A percentile compares a stretch with the other conserved stretches of the same genome.
phyloP scores from a whole-genome alignment of 805 yeast species.

The Pichia scutulata region DNA sequence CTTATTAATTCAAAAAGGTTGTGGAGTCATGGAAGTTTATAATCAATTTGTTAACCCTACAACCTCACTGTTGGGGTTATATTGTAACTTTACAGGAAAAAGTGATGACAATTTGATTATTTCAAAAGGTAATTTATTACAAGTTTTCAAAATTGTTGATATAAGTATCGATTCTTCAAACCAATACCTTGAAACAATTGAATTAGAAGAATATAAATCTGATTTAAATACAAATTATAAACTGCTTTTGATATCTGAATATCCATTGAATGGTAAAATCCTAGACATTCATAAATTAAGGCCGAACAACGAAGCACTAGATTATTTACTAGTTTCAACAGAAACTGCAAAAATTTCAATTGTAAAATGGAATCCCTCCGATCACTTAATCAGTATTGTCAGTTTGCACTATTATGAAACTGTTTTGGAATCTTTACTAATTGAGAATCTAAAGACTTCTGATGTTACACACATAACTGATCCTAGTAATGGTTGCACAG shows the following conservation, averaged over 20 bases:
- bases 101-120: slow-evolving; percentile 49
- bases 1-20: too few relatives aligned
- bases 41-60: slow-evolving; percentile 73
- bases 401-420: slow-evolving; percentile 85
- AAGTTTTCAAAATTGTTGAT: slow-evolving; percentile 42
- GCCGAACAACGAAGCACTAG: slow-evolving; percentile 41
- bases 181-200: slow-evolving; percentile 12
- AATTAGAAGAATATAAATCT: slow-evolving; percentile 10
- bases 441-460: slow-evolving; percentile 31
- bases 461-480: slow-evolving; percentile 49
- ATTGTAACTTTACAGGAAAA: slow-evolving; percentile 36
- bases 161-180: neutral
- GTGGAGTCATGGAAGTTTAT: slow-evolving; percentile 60
- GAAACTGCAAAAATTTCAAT: slow-evolving; percentile 72
- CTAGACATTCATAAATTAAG: slow-evolving; percentile 47
- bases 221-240: slow-evolving; percentile 20
- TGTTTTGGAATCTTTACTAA: slow-evolving; percentile 43
- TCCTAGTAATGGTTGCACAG: slow-evolving; percentile 49
- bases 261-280: slow-evolving; percentile 62
- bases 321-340: slow-evolving; percentile 59
- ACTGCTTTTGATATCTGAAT: slow-evolving; percentile 50
- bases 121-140: slow-evolving; percentile 64
- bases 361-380: slow-evolving; percentile 55
- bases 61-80: slow-evolving; percentile 52
- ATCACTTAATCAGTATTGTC: slow-evolving; percentile 54